Conservation (phyloP, 2,329 filamentous ascomycete species). For the Diaporthe aspalathi region DNA sequence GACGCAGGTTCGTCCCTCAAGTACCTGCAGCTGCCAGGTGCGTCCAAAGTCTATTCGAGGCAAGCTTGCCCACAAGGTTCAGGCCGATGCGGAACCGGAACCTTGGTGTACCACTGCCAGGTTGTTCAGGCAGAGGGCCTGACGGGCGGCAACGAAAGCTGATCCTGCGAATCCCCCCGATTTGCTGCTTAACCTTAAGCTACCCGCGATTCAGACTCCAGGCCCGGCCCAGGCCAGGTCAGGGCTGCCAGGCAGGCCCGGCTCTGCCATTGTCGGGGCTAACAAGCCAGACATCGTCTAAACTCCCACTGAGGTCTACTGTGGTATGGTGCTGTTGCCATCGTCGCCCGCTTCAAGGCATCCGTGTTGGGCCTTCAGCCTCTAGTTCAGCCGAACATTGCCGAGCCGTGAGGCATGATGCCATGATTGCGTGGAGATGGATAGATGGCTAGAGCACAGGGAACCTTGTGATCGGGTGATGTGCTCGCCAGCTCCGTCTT, state of each 20-base stretch:
- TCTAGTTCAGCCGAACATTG: conserved; percentile 27
- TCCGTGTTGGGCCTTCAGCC: conserved; percentile 5
- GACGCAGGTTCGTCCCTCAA: conserved; percentile 34
- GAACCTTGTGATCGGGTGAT: conserved; percentile 12
- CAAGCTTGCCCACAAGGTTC: conserved; percentile 34
- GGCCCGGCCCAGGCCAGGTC: conserved; percentile 2
- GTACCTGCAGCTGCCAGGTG: conserved; percentile 34
- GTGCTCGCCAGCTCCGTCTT: conserved; percentile 1
- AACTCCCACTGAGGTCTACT: background rate
- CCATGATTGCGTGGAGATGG: conserved; percentile 19
- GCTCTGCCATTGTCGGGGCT: background rate
- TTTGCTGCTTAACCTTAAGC: conserved; percentile 23
- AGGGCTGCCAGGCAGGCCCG: background rate
- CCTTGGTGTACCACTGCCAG: conserved; percentile 6
- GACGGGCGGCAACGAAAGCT: conserved; percentile 13
- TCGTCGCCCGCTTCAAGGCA: conserved; percentile 6
- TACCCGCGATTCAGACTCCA: conserved; percentile 27
- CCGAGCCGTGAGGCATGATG: conserved; percentile 28
- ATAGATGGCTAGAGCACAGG: background rate
- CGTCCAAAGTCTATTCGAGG: conserved; percentile 26
- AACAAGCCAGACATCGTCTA: conserved; percentile 13
- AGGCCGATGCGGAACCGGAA: conserved; percentile 31
- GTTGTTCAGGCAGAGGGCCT: background rate
- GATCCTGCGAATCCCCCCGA: conserved; percentile 23
- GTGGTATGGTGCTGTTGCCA: conserved; percentile 9